Conservation (phyloP, 1,139 yeast genomes). For the Yamadazyma oceani region DNA sequence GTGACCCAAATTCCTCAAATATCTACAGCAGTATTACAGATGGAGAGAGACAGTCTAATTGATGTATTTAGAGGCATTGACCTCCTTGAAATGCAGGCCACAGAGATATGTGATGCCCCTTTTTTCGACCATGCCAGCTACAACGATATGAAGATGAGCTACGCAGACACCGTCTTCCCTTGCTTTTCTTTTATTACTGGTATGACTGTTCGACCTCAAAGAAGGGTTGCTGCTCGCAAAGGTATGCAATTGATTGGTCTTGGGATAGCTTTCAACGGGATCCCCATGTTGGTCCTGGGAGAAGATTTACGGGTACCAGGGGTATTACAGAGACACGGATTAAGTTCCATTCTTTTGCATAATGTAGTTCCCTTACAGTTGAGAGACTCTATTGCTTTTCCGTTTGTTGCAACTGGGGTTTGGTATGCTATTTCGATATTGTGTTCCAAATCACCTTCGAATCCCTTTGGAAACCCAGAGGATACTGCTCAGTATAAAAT, state of each 20-base stretch:
- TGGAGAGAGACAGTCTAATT: conserved; percentile 4
- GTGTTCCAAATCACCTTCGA: background rate
- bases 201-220: conserved; percentile 3
- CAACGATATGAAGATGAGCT: conserved; percentile 4
- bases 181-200: conserved; percentile 6
- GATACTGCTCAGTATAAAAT: conserved; percentile 7
- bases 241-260: conserved; percentile 5
- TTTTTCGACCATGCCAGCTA: conserved; percentile 4
- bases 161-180: conserved; percentile 7
- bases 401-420: conserved; percentile 1
- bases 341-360: conserved; percentile 5
- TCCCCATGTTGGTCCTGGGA: conserved; percentile 2
- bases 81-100: conserved; percentile 6
- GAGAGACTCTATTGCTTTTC: conserved; percentile 4
- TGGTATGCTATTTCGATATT: conserved; percentile 5
- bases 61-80: conserved; percentile 6
- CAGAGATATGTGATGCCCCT: conserved; percentile 2
- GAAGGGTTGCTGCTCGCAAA: background rate
- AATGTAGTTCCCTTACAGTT: background rate
- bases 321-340: conserved; percentile 6
- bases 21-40: too few species aligned
- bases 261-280: conserved; percentile 3
- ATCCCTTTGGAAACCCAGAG: conserved; percentile 3
- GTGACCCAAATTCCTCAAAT: too few species aligned
- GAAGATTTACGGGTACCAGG: conserved; percentile 4